phyloP scores from a whole-genome alignment of 2,329 filamentous ascomycete species.

The Amphichorda felina region DNA sequence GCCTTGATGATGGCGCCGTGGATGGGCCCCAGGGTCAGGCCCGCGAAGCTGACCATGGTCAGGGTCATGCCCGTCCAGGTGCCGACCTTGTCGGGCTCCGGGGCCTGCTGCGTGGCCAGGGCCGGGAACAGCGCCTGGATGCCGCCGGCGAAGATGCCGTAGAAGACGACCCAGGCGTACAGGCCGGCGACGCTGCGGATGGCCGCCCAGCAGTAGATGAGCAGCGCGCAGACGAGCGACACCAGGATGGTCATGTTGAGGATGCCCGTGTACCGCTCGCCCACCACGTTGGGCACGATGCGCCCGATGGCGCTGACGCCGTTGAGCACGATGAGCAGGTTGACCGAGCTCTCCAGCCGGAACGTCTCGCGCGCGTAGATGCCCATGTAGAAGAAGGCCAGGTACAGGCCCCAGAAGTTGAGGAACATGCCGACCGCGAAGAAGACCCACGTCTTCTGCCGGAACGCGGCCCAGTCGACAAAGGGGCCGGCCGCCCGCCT shows the following conservation, averaged over 20 bases:
- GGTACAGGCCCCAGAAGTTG: constrained; percentile 22
- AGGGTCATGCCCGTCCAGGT: constrained; percentile 42
- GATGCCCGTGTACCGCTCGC: constrained; percentile 40
- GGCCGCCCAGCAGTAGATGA: constrained; percentile 45
- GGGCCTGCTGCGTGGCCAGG: constrained; percentile 2
- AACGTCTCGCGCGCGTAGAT: constrained; percentile 26
- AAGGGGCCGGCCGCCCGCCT: constrained; percentile 24
- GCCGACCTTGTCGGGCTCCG: constrained; percentile 1
- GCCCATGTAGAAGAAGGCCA: constrained; percentile 36
- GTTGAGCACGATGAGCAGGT: constrained; percentile 54
- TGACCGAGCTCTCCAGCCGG: constrained; percentile 35
- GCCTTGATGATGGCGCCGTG: constrained; percentile 5
- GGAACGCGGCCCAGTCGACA: constrained; percentile 31
- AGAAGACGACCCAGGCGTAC: constrained; percentile 49
- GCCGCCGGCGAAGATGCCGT: constrained; percentile 48
- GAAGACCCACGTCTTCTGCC: constrained; percentile 22
- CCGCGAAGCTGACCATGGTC: constrained; percentile 20
- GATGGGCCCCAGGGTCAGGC: constrained; percentile 1
- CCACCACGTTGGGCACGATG: constrained; percentile 43
- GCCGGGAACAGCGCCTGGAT: constrained; percentile 57
- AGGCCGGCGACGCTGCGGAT: constrained; percentile 36
- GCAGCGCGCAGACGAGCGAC: constrained; percentile 24
- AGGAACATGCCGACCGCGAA: constrained; percentile 20
- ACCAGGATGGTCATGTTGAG: constrained; percentile 48
- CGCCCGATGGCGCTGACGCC: constrained; percentile 47